These are phyloP conservation scores for Saccharomycopsis malanga DNA, from an alignment of 805 yeast species.

Conservation along the genomic window DNA sequence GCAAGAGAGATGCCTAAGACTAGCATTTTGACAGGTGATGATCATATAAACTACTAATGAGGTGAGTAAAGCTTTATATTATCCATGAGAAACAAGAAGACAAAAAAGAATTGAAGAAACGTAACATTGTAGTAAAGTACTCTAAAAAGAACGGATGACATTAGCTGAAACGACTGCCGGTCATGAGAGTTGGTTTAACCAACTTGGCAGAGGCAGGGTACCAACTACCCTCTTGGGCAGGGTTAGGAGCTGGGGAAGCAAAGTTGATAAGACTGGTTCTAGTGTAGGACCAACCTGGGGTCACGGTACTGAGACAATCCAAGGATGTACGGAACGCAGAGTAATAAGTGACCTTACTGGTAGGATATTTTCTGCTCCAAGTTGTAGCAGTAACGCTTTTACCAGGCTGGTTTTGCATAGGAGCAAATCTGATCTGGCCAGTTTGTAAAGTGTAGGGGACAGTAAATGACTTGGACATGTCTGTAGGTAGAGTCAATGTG, in stretches of 20 bases:
- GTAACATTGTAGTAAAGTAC: too few species aligned
- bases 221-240: conserved; percentile 52
- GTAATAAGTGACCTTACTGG: conserved; percentile 61
- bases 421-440: conserved; percentile 74
- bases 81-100: too few species aligned
- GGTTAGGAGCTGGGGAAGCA: conserved; percentile 67
- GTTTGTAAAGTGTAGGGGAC: conserved; percentile 74
- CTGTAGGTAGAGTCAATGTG: conserved; percentile 27
- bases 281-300: conserved; percentile 80
- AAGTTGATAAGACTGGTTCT: conserved; percentile 55
- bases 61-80: too few species aligned
- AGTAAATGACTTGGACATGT: conserved; percentile 46
- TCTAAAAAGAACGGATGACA: too few species aligned
- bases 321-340: conserved; percentile 23
- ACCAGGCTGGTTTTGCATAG: conserved; percentile 89
- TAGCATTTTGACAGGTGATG: too few species aligned
- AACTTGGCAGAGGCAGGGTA: conserved; percentile 42
- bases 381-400: conserved; percentile 55
- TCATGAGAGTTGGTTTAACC: conserved; percentile 1
- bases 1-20: too few species aligned
- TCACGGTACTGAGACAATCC: conserved; percentile 28
- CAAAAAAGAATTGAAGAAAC: too few species aligned
- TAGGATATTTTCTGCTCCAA: conserved; percentile 60
- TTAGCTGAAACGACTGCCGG: neutral
- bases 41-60: too few species aligned